phyloP scores from a whole-genome alignment of 306 rosid genomes.

The Mimosa bimucronata region DNA sequence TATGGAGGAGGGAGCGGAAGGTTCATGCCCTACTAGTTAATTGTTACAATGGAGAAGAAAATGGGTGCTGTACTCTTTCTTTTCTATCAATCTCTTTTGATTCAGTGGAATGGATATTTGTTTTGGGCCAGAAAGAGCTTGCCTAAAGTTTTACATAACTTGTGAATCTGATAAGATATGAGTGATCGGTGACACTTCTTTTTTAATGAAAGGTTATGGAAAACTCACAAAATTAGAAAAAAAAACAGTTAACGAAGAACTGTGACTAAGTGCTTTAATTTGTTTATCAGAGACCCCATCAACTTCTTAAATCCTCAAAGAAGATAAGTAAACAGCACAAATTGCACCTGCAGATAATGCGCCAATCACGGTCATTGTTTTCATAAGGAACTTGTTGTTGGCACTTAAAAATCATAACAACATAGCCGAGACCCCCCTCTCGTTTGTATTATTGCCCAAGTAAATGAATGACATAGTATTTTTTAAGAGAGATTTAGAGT shows the following conservation, averaged over 20 bases:
- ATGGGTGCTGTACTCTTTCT: not conserved
- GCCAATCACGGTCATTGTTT: not conserved
- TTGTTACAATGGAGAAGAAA: not conserved
- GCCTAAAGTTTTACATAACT: not conserved
- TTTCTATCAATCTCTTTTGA: conserved; percentile 6
- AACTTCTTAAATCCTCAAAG: not conserved
- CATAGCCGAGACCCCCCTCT: not conserved
- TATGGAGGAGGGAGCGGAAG: not conserved
- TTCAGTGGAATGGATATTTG: not conserved
- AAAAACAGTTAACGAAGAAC: not conserved
- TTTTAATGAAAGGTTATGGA: not conserved
- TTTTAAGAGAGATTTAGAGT: conserved; percentile 2
- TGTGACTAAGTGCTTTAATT: not conserved
- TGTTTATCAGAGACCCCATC: not conserved
- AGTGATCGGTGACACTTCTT: not conserved
- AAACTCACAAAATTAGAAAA: too few species aligned
- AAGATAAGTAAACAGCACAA: not conserved
- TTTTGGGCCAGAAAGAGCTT: not conserved
- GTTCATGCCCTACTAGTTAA: not conserved
- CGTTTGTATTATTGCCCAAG: too few species aligned
- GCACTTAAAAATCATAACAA: not conserved
- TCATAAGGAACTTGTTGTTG: not conserved
- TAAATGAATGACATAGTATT: too few species aligned
- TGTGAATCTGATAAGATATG: not conserved
- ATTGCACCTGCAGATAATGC: not conserved